Evolutionary conservation across 148 eudicot species (phyloP), one percentile per base, ranked within the genome.

Genomic region (Talinum fruticosum): DNA sequence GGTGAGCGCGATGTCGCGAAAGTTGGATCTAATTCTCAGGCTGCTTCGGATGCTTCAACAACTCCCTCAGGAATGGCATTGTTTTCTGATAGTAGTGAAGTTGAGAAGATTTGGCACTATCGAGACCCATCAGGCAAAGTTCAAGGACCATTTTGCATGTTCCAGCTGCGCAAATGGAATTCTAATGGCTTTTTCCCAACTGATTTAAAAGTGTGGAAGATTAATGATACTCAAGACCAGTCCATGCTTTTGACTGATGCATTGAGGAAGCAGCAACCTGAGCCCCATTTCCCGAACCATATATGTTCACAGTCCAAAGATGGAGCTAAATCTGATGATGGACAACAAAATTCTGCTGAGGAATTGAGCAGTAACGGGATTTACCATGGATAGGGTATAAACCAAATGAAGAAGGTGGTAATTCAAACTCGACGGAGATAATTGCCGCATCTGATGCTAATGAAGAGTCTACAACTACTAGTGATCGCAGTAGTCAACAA

Each of bases 71-170:
- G 80, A 73, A 66, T 76, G 76, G 77, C 83, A 34, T 77, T 80
- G 54, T 65, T 76, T 35, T 51, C 82, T 70, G 76, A 82, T 34
- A 80, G 75, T 75, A 81, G 82, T 69, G 97, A 89, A 82, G 79
- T 79, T 69, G 93, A 89, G 32, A 91, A 85, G 82, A 59, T 84
- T 70, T 96, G 99, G 99, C 89, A 91, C 75, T 96, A 96, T 78
- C 83, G 85, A 80, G 99, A 96, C 66, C 99, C 98, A 15, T 78
- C 79, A 67, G 97, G 92, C 74, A 89, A 80, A 57, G 74, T 90
- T 83, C 99, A 93, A 85, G 99, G 99, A 73, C 98, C 99, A 62
- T 96, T 96, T 78, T 85, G 85, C 76, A 75, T 89, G 89, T 69
- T 88, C 77, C 92, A 89, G 87, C 83, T 96, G 67, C 92, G 92